Percentiles rank a stretch among this genome's conserved stretches.
Evolutionary conservation across 352 stramenopile species (phyloP).

Genomic region (Phytophthora tentaculata): DNA sequence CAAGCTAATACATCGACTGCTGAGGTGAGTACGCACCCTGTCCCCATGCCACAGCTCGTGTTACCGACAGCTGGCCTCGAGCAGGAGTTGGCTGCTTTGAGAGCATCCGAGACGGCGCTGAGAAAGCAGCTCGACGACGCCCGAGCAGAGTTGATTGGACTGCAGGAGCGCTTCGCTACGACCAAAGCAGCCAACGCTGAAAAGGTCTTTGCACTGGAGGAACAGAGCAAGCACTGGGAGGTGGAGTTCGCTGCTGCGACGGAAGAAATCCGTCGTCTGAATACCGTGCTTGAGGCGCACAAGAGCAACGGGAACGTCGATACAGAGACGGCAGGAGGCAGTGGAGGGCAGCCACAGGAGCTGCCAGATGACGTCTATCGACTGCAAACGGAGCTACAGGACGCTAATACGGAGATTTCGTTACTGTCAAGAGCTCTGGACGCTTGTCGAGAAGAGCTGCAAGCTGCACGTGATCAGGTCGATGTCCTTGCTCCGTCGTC

Average conservation of each 20-base stretch:
- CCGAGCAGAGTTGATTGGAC: conserved; percentile 25
- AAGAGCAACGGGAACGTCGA: conserved; percentile 2
- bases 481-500: conserved; percentile 15
- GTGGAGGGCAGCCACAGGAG: conserved; percentile 8
- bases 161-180: conserved; percentile 44
- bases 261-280: conserved; percentile 31
- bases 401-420: conserved; percentile 33
- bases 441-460: conserved; percentile 30
- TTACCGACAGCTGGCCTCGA: conserved; percentile 18
- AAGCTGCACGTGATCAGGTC: conserved; percentile 24
- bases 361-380: conserved; percentile 29
- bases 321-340: neutral
- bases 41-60: conserved; percentile 1
- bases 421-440: conserved; percentile 33
- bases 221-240: conserved; percentile 38
- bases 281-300: conserved; percentile 7
- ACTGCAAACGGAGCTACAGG: conserved; percentile 30
- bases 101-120: conserved; percentile 24
- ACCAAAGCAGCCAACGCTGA: conserved; percentile 50
- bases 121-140: conserved; percentile 33
- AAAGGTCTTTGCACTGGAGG: conserved; percentile 47
- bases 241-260: conserved; percentile 22
- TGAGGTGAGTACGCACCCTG: conserved; percentile 1
- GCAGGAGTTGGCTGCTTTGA: conserved; percentile 34
- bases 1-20: conserved; percentile 2